Conservation (phyloP, 2,329 filamentous ascomycete species). For the Berkeleyomyces rouxiae region DNA sequence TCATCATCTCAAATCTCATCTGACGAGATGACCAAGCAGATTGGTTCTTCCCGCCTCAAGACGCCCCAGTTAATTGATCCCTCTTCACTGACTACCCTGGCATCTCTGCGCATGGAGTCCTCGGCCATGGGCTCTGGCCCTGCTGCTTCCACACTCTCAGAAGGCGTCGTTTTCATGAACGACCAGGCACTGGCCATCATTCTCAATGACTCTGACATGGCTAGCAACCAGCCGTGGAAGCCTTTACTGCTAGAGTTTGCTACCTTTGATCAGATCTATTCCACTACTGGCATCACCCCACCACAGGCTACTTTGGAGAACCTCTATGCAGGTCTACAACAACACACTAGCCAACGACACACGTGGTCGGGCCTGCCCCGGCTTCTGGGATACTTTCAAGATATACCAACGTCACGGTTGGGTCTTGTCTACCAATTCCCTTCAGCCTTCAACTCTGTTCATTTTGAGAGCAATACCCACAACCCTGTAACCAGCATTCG, state of each 20-base stretch:
- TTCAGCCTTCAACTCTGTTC: constrained; percentile 30
- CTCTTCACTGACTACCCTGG: constrained; percentile 31
- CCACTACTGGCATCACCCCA: constrained; percentile 44
- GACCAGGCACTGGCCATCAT: constrained; percentile 23
- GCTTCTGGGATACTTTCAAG: constrained; percentile 57
- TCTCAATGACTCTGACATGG: neutral
- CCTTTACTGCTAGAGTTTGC: constrained; percentile 58
- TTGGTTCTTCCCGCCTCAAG: constrained; percentile 43
- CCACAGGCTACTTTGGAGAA: constrained; percentile 49
- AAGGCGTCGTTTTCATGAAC: constrained; percentile 26
- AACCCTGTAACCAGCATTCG: constrained; percentile 39
- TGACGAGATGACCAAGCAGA: constrained; percentile 32
- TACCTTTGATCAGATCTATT: constrained; percentile 44
- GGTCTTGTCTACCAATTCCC: constrained; percentile 64
- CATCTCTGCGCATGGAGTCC: neutral
- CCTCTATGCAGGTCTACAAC: constrained; percentile 39
- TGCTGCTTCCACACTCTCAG: neutral
- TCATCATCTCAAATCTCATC: constrained; percentile 21
- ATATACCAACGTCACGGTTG: constrained; percentile 50
- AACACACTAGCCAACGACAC: constrained; percentile 20
- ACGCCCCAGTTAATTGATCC: constrained; percentile 45
- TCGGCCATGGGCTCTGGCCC: constrained; percentile 1
- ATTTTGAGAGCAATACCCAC: constrained; percentile 1
- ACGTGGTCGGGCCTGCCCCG: constrained; percentile 45
- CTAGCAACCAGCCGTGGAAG: neutral